Evolutionary conservation across 768 basidiomycete genomes (phyloP).

Genomic region (Russula ochroleuca): DNA sequence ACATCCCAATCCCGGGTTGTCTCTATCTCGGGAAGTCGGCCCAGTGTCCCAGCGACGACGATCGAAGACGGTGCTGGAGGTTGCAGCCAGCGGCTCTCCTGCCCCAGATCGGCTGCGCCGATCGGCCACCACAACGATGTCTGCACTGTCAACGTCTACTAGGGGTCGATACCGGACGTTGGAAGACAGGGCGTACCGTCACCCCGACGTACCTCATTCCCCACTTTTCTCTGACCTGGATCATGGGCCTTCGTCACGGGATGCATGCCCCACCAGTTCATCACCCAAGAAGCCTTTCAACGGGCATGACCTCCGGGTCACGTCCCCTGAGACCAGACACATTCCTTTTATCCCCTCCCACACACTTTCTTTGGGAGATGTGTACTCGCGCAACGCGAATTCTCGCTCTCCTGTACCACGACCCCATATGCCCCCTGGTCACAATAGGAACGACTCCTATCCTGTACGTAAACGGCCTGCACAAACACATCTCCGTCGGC

Average conservation of each 20-base stretch:
- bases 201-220: constrained; percentile 19
- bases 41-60: background rate
- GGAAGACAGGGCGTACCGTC: constrained; percentile 16
- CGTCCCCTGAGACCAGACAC: background rate
- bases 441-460: background rate
- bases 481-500: background rate
- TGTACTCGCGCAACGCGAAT: background rate
- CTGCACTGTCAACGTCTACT: background rate
- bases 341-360: background rate
- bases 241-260: background rate
- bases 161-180: constrained; percentile 12
- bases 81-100: background rate
- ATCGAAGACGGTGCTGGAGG: constrained; percentile 3
- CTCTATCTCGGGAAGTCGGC: background rate
- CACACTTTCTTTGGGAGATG: background rate
- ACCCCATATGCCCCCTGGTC: background rate
- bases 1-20: background rate
- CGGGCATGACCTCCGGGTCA: background rate
- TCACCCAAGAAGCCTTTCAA: background rate
- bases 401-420: background rate
- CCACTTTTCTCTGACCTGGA: constrained; percentile 14
- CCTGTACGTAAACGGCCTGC: background rate
- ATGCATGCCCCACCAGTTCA: too few species aligned
- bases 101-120: background rate
- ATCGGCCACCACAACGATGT: background rate